A percentile compares a stretch with the other conserved stretches of the same genome.
phyloP scores from a whole-genome alignment of 1,284 basidiomycete species.

The Microbotryum violaceum region DNA sequence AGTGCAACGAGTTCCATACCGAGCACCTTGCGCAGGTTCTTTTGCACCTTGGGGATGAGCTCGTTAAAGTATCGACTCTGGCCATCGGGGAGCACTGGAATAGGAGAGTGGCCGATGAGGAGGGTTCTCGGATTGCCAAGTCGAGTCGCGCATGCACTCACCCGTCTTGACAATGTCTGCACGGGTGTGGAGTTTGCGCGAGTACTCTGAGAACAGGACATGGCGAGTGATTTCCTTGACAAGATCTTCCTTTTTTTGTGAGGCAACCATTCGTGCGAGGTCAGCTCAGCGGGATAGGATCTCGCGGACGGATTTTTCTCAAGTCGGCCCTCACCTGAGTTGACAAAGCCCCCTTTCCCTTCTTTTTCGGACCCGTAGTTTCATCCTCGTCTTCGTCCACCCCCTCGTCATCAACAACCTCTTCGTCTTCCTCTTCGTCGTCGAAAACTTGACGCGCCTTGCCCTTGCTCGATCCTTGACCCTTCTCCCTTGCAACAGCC shows the following conservation, averaged over 20 bases:
- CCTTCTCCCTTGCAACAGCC: not conserved
- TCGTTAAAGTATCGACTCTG: constrained; percentile 13
- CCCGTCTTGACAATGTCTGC: constrained; percentile 25
- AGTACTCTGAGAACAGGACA: constrained; percentile 22
- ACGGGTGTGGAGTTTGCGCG: constrained; percentile 13
- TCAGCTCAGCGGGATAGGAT: not conserved
- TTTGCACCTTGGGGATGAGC: constrained; percentile 22
- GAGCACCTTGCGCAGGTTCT: constrained; percentile 15
- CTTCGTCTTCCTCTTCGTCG: constrained; percentile 3
- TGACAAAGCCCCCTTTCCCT: constrained; percentile 6
- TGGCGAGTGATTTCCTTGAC: constrained; percentile 20
- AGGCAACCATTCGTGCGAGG: not conserved
- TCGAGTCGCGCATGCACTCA: not conserved
- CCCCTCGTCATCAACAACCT: constrained; percentile 1
- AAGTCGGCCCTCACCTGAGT: constrained; percentile 9
- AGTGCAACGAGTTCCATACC: constrained; percentile 27
- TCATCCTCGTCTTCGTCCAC: not conserved
- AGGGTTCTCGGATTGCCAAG: not conserved
- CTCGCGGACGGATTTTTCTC: not conserved
- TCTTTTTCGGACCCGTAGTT: not conserved
- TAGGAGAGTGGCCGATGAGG: not conserved
- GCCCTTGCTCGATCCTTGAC: constrained; percentile 2
- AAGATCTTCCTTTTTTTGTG: constrained; percentile 26
- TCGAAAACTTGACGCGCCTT: not conserved
- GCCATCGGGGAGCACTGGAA: constrained; percentile 21